A percentile compares a stretch with the other conserved stretches of the same genome.
Conservation (phyloP, 352 stramenopile genomes). For the Pythium monospermum region DNA sequence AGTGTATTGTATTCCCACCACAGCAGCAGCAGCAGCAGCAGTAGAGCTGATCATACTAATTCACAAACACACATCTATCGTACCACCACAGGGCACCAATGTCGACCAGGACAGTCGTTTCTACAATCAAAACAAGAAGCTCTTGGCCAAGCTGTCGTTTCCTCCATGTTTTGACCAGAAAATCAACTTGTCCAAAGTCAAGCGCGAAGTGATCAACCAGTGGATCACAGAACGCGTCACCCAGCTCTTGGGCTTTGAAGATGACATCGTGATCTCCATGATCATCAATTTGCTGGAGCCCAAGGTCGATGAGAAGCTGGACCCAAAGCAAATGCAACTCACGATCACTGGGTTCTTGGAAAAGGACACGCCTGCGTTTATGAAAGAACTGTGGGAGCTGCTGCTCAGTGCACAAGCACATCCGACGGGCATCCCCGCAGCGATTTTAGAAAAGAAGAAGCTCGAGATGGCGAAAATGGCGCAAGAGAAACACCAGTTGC, state of each 20-base stretch:
- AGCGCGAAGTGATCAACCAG: conserved; percentile 86
- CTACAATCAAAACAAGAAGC: conserved; percentile 87
- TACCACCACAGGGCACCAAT: conserved; percentile 50
- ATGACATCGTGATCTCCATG: conserved; percentile 89
- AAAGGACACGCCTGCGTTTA: conserved; percentile 80
- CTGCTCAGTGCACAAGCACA: conserved; percentile 87
- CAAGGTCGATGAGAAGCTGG: conserved; percentile 60
- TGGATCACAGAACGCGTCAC: conserved; percentile 88
- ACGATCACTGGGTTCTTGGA: conserved; percentile 90
- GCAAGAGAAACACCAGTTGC: conserved; percentile 51
- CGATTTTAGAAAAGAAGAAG: conserved; percentile 90
- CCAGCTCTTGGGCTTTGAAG: conserved; percentile 86
- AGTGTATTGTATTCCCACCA: conserved; percentile 1
- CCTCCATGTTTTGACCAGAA: conserved; percentile 68
- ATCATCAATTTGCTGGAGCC: conserved; percentile 83
- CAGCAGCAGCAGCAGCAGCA: too few relatives aligned
- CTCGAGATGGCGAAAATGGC: conserved; percentile 69
- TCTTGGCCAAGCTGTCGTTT: conserved; percentile 83
- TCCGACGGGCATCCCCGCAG: conserved; percentile 79
- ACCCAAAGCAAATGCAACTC: conserved; percentile 87
- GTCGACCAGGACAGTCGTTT: conserved; percentile 82
- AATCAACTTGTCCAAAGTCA: conserved; percentile 86
- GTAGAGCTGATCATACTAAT: too few relatives aligned
- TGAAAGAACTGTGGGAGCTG: conserved; percentile 87
- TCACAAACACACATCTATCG: too few relatives aligned